Evolutionary conservation across 441 rosid genomes (phyloP).

Genomic region (Rhodomyrtus psidioides): DNA sequence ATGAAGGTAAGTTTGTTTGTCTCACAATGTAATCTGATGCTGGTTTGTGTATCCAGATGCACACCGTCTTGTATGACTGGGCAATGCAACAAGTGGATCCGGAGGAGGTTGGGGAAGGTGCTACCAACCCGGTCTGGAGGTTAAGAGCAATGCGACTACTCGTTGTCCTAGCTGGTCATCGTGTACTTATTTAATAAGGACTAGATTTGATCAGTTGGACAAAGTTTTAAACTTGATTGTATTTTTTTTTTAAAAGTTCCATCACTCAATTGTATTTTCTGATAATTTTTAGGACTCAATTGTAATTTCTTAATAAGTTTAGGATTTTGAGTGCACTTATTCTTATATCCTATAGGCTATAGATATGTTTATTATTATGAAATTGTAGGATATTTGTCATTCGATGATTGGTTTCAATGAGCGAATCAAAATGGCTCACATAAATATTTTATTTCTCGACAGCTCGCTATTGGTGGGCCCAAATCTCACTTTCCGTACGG

Average conservation of each 20-base stretch:
- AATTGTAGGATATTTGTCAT: too few relatives aligned
- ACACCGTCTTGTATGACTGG: slow-evolving; percentile 69
- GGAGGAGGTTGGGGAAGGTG: slow-evolving; percentile 72
- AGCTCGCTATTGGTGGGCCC: neutral
- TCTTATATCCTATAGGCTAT: too few relatives aligned
- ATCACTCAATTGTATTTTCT: too few relatives aligned
- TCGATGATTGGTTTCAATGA: too few relatives aligned
- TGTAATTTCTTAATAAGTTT: too few relatives aligned
- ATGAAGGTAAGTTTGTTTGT: neutral
- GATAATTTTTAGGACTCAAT: too few relatives aligned
- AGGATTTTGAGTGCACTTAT: too few relatives aligned
- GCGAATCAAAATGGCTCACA: too few relatives aligned
- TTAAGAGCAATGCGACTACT: slow-evolving; percentile 35
- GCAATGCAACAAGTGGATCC: slow-evolving; percentile 90
- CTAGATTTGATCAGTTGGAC: too few relatives aligned
- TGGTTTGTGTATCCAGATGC: slow-evolving; percentile 29
- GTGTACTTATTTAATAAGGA: neutral
- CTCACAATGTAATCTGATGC: neutral
- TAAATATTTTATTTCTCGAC: neutral
- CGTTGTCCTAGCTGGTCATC: slow-evolving; percentile 45
- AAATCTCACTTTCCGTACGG: neutral
- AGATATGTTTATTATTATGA: too few relatives aligned
- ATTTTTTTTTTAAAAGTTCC: too few relatives aligned
- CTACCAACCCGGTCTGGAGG: slow-evolving; percentile 80
- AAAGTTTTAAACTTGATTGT: too few relatives aligned